Conservation (phyloP, 2,329 filamentous ascomycete genomes). For the Didymella keratinophila region DNA sequence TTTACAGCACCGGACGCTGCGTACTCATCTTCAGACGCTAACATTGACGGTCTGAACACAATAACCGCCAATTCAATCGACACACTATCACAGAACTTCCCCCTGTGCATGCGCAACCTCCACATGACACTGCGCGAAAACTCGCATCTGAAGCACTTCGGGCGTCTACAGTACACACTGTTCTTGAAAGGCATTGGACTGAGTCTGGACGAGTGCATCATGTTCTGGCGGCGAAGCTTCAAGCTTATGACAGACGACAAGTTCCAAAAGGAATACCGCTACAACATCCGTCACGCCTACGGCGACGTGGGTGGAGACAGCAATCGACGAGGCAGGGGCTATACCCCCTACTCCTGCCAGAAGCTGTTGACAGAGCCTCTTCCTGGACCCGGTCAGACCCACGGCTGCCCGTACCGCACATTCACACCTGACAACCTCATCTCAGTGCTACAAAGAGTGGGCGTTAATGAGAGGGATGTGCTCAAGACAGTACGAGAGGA, state of each 20-base stretch:
- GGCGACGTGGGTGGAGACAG: slow-evolving; percentile 94
- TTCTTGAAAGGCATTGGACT: slow-evolving; percentile 97
- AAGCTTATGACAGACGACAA: slow-evolving; percentile 87
- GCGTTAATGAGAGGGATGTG: slow-evolving; percentile 79
- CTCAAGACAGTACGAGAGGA: slow-evolving; percentile 86
- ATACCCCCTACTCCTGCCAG: slow-evolving; percentile 91
- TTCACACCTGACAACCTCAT: slow-evolving; percentile 89
- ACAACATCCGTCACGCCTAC: slow-evolving; percentile 95
- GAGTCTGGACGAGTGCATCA: slow-evolving; percentile 85
- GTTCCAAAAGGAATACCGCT: slow-evolving; percentile 97
- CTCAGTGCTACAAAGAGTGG: slow-evolving; percentile 76
- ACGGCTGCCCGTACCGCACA: slow-evolving; percentile 96
- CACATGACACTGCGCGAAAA: slow-evolving; percentile 87
- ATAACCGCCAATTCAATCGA: slow-evolving; percentile 72
- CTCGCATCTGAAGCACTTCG: slow-evolving; percentile 90
- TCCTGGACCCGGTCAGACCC: slow-evolving; percentile 84
- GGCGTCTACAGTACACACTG: slow-evolving; percentile 90
- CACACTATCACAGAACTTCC: slow-evolving; percentile 78
- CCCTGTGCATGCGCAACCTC: slow-evolving; percentile 91
- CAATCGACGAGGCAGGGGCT: slow-evolving; percentile 85
- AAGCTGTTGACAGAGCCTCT: slow-evolving; percentile 91
- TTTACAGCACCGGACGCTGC: slow-evolving; percentile 90
- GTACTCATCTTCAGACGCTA: slow-evolving; percentile 73
- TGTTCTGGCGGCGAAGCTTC: slow-evolving; percentile 92
- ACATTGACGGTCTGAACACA: slow-evolving; percentile 77